These are phyloP conservation scores for Penicillium crystallinum DNA, from an alignment of 495 filamentous ascomycete genomes.

Conservation along the genomic window DNA sequence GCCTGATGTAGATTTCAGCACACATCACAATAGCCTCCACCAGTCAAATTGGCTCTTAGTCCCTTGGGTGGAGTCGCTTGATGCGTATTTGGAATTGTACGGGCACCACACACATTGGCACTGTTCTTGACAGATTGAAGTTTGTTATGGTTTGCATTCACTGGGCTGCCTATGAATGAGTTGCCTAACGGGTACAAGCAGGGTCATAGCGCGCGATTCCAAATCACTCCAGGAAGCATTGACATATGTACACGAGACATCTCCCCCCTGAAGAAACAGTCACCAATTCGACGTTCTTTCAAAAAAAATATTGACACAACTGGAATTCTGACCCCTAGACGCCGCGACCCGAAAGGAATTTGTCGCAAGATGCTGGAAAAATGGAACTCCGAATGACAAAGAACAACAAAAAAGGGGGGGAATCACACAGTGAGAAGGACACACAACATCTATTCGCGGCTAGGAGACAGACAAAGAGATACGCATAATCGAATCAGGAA, in stretches of 20 bases:
- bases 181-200: not conserved
- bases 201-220: slow-evolving; percentile 2
- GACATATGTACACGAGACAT: slow-evolving; percentile 1
- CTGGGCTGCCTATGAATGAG: not conserved
- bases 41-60: not conserved
- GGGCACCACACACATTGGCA: not conserved
- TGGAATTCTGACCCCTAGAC: not conserved
- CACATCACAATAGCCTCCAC: not conserved
- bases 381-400: not conserved
- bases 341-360: not conserved
- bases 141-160: not conserved
- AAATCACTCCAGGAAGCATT: not conserved
- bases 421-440: slow-evolving; percentile 2
- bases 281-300: not conserved
- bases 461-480: not conserved
- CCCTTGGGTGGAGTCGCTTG: not conserved
- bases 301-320: not conserved
- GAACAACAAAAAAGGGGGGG: not conserved
- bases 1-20: not conserved
- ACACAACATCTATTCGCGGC: not conserved
- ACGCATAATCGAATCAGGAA: slow-evolving; percentile 43
- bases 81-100: slow-evolving; percentile 4
- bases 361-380: not conserved
- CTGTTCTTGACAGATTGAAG: not conserved
- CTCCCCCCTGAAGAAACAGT: not conserved